phyloP scores from a whole-genome alignment of 2,329 filamentous ascomycete genomes.

The Microdochium nivale region DNA sequence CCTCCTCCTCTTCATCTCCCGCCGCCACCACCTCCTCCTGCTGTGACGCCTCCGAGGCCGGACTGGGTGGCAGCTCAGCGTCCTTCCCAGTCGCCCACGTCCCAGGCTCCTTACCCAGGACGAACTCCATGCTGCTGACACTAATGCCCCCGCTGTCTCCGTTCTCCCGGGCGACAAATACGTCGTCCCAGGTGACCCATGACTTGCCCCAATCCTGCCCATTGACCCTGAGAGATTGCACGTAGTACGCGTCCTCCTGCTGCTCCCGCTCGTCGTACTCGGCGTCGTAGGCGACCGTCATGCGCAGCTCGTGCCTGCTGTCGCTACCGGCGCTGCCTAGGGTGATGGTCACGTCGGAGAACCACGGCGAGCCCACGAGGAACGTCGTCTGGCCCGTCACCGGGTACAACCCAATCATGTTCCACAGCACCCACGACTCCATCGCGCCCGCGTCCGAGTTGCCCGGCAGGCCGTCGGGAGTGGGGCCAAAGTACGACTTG shows the following conservation, averaged over 20 bases:
- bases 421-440: slow-evolving; percentile 63
- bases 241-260: slow-evolving; percentile 38
- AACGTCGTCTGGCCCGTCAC: slow-evolving; percentile 62
- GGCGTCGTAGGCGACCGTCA: slow-evolving; percentile 43
- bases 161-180: slow-evolving; percentile 38
- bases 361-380: slow-evolving; percentile 56
- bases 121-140: slow-evolving; percentile 56
- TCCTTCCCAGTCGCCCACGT: slow-evolving; percentile 49
- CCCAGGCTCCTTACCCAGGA: slow-evolving; percentile 42
- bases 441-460: slow-evolving; percentile 67
- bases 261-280: slow-evolving; percentile 11
- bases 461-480: slow-evolving; percentile 51
- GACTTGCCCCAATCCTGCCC: slow-evolving; percentile 51
- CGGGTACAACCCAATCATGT: slow-evolving; percentile 60
- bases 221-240: slow-evolving; percentile 60
- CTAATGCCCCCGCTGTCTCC: too few relatives aligned
- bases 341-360: slow-evolving; percentile 47
- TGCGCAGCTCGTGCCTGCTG: slow-evolving; percentile 33
- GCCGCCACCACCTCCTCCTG: not conserved
- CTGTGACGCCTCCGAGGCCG: slow-evolving; percentile 26
- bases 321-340: slow-evolving; percentile 39
- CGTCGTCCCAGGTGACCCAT: slow-evolving; percentile 58
- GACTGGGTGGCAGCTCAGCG: slow-evolving; percentile 46
- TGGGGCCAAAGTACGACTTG: slow-evolving; percentile 48
- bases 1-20: slow-evolving; percentile 6